phyloP scores from a whole-genome alignment of 164 flowering plant genomes.

The Nymphaea colorata region DNA sequence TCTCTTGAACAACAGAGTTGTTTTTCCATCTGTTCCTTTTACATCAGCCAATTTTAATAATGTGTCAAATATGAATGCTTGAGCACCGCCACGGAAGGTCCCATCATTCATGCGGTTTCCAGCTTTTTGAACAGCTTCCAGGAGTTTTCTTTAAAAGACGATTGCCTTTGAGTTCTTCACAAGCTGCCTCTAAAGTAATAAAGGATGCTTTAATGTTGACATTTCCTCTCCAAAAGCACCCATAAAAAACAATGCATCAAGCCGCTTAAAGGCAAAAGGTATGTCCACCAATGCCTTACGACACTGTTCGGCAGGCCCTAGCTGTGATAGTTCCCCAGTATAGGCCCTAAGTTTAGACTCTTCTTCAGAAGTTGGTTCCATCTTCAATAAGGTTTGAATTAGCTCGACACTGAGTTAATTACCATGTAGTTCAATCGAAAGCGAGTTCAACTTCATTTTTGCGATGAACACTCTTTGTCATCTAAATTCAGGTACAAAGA shows the following conservation, averaged over 20 bases:
- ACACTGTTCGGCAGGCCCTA: slow-evolving; percentile 82
- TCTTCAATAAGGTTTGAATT: slow-evolving; percentile 60
- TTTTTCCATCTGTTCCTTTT: slow-evolving; percentile 85
- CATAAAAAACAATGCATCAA: slow-evolving; percentile 66
- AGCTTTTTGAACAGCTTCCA: slow-evolving; percentile 94
- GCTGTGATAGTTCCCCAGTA: slow-evolving; percentile 54
- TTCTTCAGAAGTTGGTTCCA: slow-evolving; percentile 85
- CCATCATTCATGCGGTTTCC: slow-evolving; percentile 98
- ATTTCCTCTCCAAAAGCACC: slow-evolving; percentile 59
- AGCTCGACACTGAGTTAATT: slow-evolving; percentile 77
- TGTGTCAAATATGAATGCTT: slow-evolving; percentile 93
- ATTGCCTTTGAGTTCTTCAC: slow-evolving; percentile 71
- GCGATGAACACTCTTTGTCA: too few relatives aligned
- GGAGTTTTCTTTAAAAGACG: slow-evolving; percentile 76
- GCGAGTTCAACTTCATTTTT: too few relatives aligned
- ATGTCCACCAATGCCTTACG: slow-evolving; percentile 63
- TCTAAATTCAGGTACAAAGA: too few relatives aligned
- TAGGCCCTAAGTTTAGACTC: slow-evolving; percentile 70
- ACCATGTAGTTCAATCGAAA: too few relatives aligned
- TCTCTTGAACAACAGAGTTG: slow-evolving; percentile 85
- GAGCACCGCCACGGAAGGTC: slow-evolving; percentile 91
- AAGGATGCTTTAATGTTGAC: slow-evolving; percentile 48
- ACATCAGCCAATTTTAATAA: slow-evolving; percentile 85
- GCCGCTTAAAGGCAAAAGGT: slow-evolving; percentile 71
- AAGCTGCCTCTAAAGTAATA: slow-evolving; percentile 77